Evolutionary conservation across 495 filamentous ascomycete species (phyloP).

Genomic region (Baudoinia panamericana): DNA sequence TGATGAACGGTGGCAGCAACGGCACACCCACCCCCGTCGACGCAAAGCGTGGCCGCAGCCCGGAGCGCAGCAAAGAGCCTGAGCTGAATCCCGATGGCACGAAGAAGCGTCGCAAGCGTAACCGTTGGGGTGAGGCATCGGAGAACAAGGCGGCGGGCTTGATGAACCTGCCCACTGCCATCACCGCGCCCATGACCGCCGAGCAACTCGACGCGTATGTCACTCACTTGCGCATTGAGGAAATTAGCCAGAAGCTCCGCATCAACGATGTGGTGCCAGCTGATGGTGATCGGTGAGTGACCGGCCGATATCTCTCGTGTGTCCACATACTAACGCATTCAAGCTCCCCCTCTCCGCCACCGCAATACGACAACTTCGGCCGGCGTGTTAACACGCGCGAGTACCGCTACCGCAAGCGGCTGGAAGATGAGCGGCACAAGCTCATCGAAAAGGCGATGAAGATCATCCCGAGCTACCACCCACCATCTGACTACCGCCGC

Average conservation of each 20-base stretch:
- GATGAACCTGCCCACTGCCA: conserved; percentile 93
- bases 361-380: conserved; percentile 97
- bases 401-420: conserved; percentile 89
- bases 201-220: conserved; percentile 97
- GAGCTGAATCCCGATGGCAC: conserved; percentile 46
- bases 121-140: conserved; percentile 89
- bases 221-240: conserved; percentile 86
- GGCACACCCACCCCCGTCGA: conserved; percentile 33
- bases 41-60: conserved; percentile 67
- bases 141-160: conserved; percentile 97
- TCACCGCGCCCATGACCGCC: conserved; percentile 90
- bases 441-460: conserved; percentile 96
- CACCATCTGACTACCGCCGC: conserved; percentile 91
- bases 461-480: conserved; percentile 95
- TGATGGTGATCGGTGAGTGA: conserved; percentile 76
- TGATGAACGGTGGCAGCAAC: no score
- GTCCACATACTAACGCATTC: background rate
- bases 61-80: conserved; percentile 44
- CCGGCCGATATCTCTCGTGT: background rate
- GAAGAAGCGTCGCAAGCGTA: conserved; percentile 86
- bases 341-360: conserved; percentile 88
- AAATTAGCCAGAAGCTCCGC: conserved; percentile 96
- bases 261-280: conserved; percentile 96
- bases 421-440: conserved; percentile 97
- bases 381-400: conserved; percentile 96